Conservation (phyloP, 371 early-diverging fungal genomes). For the Mortierella sp. region DNA sequence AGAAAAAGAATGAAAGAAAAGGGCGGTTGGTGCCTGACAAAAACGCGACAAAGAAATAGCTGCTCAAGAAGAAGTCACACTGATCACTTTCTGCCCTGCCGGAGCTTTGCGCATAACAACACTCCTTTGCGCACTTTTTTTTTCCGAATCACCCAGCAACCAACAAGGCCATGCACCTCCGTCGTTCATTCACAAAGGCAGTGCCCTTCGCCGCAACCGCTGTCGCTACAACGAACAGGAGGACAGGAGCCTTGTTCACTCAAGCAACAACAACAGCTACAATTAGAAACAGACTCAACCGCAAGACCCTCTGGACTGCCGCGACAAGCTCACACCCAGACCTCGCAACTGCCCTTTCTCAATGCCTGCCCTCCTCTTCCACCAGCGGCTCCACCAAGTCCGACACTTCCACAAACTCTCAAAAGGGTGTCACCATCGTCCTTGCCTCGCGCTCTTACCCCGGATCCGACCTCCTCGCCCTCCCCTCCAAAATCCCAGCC, state of each 20-base stretch:
- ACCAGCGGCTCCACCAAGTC: conserved; percentile 6
- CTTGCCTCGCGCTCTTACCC: conserved; percentile 51
- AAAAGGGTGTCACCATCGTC: conserved; percentile 35
- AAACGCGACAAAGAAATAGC: background rate
- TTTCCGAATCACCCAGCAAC: conserved; percentile 11
- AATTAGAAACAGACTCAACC: background rate
- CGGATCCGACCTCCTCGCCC: conserved; percentile 36
- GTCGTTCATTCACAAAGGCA: conserved; percentile 13
- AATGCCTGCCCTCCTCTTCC: conserved; percentile 28
- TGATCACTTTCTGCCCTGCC: background rate
- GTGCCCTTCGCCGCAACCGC: background rate
- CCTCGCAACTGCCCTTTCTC: conserved; percentile 39
- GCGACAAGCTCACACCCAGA: conserved; percentile 45
- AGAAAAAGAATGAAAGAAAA: background rate
- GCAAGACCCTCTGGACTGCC: conserved; percentile 40
- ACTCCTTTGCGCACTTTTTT: background rate
- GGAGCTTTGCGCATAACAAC: background rate
- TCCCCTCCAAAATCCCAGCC: conserved; percentile 34
- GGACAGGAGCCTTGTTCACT: background rate
- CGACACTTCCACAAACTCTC: background rate
- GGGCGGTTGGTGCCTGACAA: background rate
- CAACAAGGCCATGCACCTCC: conserved; percentile 14
- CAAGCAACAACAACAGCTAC: background rate
- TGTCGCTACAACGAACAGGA: background rate
- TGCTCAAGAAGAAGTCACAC: background rate